Base-by-base conservation (phyloP, 306 rosid genomes). In the Ormosia semicastrata region DNA sequence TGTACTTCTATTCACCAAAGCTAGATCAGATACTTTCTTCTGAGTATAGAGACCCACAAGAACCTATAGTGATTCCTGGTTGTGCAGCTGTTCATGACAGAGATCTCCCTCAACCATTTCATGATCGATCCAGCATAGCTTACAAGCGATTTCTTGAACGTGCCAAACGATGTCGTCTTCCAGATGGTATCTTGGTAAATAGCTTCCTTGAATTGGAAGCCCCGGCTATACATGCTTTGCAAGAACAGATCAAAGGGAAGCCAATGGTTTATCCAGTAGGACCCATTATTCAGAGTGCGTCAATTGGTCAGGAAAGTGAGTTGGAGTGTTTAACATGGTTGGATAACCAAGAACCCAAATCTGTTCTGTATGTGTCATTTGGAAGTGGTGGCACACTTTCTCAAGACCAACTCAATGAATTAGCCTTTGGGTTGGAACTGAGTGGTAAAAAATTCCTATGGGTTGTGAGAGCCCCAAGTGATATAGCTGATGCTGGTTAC, bases 371-470 rank as follows among this genome's bases (percentile, higher is more conserved):
- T 59, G 77, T 82, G 3, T 85, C 83, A 12, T 85, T 81, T 64
- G 88, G 88, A 43, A 84, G 84, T 14, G 79, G 84, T 5, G 84
- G 77, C 37, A 85, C 83, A 4, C 68, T 81, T 4, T 64, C 85
- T 5, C 70, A 54, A 15, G 56, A 57, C 6, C 85, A 85, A 18
- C 1, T 47, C 7, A 39, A 71, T 47, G 88, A 85, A 64, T 17
- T 77, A 6, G 88, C 88, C 15, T 18, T 46, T 0, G 88, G 88
- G 18, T 77, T 81, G 66, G 88, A 85, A 66, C 1, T 47, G 4
- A 81, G 85, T 56, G 73, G 33, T 10, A 15, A 57, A 14, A 82
- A 44, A 1, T 85, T 0, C 14, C 37, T 85, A 3, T 85, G 81
- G 88, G 85, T 76, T 2, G 24, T 65, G 47, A 81, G 77, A 39